Evolutionary conservation across 176 grass and related monocot genomes (phyloP).

Genomic region (Lolium rigidum): DNA sequence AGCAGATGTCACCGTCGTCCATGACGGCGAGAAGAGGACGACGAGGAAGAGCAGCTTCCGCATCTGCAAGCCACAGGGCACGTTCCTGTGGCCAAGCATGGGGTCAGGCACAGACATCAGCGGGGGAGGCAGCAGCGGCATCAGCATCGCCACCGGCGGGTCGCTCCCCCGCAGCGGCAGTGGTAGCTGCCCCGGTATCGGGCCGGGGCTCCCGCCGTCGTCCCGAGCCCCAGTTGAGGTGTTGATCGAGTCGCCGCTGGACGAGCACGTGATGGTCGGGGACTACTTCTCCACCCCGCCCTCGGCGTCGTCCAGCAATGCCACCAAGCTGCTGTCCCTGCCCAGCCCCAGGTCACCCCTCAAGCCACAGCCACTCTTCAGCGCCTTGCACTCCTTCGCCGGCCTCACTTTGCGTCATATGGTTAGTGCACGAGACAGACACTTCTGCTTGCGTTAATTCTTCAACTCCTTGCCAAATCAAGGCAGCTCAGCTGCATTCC

Average conservation of each 20-base stretch:
- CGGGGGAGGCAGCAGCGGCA: constrained; percentile 44
- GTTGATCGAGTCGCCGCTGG: constrained; percentile 36
- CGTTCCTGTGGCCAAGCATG: constrained; percentile 80
- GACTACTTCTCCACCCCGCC: constrained; percentile 56
- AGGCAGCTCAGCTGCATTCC: too few relatives aligned
- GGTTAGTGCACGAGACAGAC: not conserved
- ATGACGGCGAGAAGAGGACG: constrained; percentile 36
- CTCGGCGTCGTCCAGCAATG: constrained; percentile 66
- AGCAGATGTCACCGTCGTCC: constrained; percentile 22
- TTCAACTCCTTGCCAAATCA: not conserved
- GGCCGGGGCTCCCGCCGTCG: constrained; percentile 13
- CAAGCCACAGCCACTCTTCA: constrained; percentile 40
- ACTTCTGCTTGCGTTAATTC: not conserved
- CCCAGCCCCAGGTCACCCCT: constrained; percentile 60
- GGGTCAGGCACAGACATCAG: constrained; percentile 46
- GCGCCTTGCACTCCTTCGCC: constrained; percentile 32
- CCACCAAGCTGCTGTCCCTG: constrained; percentile 61
- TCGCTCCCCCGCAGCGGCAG: constrained; percentile 43
- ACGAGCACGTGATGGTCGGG: constrained; percentile 48
- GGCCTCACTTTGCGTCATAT: constrained; percentile 41
- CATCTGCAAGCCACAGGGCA: constrained; percentile 67
- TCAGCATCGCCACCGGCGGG: not conserved
- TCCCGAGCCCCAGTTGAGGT: constrained; percentile 33
- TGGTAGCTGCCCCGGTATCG: not conserved
- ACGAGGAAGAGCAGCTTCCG: constrained; percentile 67